Conservation (phyloP, 306 rosid genomes). For the Sindora glabra region DNA sequence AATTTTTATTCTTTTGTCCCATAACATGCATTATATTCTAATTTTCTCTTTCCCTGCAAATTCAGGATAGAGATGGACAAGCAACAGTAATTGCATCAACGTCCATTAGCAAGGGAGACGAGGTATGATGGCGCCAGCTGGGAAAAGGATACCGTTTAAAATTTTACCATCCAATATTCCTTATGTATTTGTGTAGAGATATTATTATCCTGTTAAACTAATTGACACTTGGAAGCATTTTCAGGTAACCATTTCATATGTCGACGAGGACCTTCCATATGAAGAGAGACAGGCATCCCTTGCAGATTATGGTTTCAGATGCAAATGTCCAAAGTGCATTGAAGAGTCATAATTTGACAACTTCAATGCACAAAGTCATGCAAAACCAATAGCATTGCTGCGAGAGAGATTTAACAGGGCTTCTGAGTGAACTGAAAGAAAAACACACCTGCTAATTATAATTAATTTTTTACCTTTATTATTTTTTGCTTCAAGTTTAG, state of each 20-base stretch:
- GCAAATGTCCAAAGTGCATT: slow-evolving; percentile 66
- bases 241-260: slow-evolving; percentile 86
- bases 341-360: slow-evolving; percentile 23
- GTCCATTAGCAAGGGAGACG: slow-evolving; percentile 66
- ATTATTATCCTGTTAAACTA: slow-evolving; percentile 5
- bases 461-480: too few relatives aligned
- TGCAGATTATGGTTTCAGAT: slow-evolving; percentile 78
- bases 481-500: too few relatives aligned
- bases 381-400: neutral
- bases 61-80: slow-evolving; percentile 92
- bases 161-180: neutral
- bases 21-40: neutral
- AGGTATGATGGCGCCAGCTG: slow-evolving; percentile 37
- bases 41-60: neutral
- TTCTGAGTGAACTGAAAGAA: neutral
- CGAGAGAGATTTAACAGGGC: neutral
- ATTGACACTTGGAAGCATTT: slow-evolving; percentile 17
- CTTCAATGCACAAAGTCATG: neutral
- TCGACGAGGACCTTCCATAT: slow-evolving; percentile 74
- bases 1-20: neutral
- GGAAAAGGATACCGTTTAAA: neutral
- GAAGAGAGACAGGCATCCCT: slow-evolving; percentile 74
- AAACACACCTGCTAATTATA: too few relatives aligned
- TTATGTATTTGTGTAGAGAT: neutral
- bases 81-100: slow-evolving; percentile 67